phyloP scores from a whole-genome alignment of 495 filamentous ascomycete genomes.

The Cryomyces antarcticus region DNA sequence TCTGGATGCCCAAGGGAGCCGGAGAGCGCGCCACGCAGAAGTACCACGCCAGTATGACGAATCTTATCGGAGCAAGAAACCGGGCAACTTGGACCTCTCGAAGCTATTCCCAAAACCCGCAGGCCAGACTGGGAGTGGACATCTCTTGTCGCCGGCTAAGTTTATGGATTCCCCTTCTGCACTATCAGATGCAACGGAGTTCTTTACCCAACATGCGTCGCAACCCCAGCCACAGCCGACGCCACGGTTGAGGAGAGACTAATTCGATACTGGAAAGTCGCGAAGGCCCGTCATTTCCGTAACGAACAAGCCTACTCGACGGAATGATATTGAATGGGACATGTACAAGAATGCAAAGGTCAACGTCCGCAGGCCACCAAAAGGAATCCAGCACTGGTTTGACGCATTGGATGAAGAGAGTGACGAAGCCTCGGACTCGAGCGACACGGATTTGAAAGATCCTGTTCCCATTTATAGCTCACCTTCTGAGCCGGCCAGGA shows the following conservation, averaged over 20 bases:
- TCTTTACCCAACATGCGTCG: conserved; percentile 6
- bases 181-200: conserved; percentile 11
- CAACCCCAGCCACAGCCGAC: conserved; percentile 1
- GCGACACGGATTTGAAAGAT: background rate
- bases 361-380: conserved; percentile 19
- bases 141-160: conserved; percentile 13
- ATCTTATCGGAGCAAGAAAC: conserved; percentile 9
- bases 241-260: no score
- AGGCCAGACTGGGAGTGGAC: background rate
- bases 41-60: no score
- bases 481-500: background rate
- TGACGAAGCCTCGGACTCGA: conserved; percentile 6
- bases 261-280: no score
- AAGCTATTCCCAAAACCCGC: conserved; percentile 15
- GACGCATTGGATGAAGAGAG: conserved; percentile 19
- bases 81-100: conserved; percentile 15
- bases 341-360: conserved; percentile 18
- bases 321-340: conserved; percentile 1
- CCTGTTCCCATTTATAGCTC: background rate
- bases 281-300: conserved; percentile 1
- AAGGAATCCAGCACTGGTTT: conserved; percentile 24
- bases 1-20: background rate
- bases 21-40: no score
- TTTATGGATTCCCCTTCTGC: conserved; percentile 12
- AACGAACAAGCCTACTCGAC: conserved; percentile 7